phyloP scores from a whole-genome alignment of 1,284 basidiomycete genomes.

The Ceratobasidium sp. region DNA sequence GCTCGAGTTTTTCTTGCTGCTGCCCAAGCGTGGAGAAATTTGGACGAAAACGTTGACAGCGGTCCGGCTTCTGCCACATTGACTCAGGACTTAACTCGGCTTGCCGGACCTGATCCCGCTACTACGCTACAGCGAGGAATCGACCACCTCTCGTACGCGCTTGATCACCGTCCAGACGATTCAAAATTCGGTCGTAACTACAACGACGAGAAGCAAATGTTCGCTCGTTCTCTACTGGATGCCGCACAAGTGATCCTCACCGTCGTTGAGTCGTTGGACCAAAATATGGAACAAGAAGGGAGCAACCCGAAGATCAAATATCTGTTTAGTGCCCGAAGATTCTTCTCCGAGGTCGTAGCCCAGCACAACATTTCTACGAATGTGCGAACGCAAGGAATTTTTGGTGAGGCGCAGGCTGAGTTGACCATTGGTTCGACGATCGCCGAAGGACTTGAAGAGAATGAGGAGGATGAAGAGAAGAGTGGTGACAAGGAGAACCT shows the following conservation, averaged over 20 bases:
- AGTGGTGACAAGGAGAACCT: neutral
- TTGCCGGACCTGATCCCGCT: neutral
- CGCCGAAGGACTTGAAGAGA: neutral
- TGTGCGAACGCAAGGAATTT: neutral
- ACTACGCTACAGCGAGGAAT: neutral
- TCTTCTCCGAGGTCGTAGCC: neutral
- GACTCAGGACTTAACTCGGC: neutral
- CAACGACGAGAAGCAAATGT: neutral
- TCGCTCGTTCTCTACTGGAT: slow-evolving; percentile 1
- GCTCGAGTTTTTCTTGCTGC: neutral
- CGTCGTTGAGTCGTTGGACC: neutral
- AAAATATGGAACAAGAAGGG: neutral
- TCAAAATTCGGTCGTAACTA: too few relatives aligned
- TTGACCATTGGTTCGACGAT: slow-evolving; percentile 14
- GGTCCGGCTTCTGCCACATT: neutral
- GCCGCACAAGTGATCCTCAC: neutral
- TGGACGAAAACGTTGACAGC: neutral
- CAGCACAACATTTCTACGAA: neutral
- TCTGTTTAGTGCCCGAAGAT: neutral
- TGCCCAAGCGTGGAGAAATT: neutral
- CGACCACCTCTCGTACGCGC: slow-evolving; percentile 3
- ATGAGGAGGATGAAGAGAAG: neutral
- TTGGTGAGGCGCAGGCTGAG: neutral
- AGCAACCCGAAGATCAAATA: neutral
- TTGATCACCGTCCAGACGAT: neutral